Evolutionary conservation across 148 eudicot species (phyloP).

Genomic region (Agrostemma githago): DNA sequence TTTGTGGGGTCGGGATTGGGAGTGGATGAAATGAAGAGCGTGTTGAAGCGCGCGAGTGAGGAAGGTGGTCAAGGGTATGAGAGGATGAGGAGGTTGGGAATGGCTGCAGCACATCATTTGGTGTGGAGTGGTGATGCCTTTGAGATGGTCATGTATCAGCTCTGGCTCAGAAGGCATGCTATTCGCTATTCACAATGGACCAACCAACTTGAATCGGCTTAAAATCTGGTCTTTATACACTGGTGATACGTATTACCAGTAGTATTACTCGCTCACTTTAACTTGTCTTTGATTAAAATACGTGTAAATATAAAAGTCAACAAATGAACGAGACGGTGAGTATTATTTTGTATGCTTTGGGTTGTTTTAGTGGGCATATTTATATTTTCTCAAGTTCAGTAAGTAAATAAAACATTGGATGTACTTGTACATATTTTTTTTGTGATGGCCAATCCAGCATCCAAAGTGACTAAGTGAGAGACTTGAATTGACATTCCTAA

Average conservation of each 20-base stretch:
- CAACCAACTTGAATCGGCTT: no score
- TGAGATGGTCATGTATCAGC: conserved; percentile 79
- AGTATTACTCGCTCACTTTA: no score
- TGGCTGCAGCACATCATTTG: conserved; percentile 50
- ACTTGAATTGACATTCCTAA: background rate
- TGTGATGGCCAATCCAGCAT: background rate
- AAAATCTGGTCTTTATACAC: no score
- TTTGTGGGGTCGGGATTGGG: conserved; percentile 45
- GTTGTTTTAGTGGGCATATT: no score
- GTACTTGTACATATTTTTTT: no score
- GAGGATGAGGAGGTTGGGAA: conserved; percentile 57
- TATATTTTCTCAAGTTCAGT: no score
- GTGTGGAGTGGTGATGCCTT: conserved; percentile 75
- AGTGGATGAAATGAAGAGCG: conserved; percentile 27
- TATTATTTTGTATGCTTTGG: no score
- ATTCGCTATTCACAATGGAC: conserved; percentile 43
- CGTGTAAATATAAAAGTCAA: no score
- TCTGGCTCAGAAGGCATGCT: conserved; percentile 75
- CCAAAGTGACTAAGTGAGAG: background rate
- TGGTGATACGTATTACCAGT: no score
- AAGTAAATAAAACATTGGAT: no score
- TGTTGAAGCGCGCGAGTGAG: conserved; percentile 33
- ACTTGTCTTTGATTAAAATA: no score
- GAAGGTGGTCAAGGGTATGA: conserved; percentile 35
- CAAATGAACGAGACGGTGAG: no score